Base-by-base conservation (phyloP, 2,329 filamentous ascomycete species). In the Colletotrichum sublineola region DNA sequence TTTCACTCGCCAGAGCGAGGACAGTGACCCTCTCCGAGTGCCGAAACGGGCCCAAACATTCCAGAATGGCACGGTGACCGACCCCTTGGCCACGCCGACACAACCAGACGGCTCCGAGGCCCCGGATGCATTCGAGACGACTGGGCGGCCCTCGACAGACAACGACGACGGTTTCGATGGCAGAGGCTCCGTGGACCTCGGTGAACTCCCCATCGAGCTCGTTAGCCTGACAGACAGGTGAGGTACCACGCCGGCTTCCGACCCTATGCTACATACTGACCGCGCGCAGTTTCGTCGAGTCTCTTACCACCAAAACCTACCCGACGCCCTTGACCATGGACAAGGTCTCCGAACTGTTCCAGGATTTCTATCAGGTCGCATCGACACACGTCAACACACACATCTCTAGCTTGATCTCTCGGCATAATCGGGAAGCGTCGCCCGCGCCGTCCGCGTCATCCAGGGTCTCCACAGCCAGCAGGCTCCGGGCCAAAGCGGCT, bases 121-220 rank as follows among this genome's bases (percentile, higher is more conserved):
- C 36, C 81, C 82, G 9, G 86, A 88, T 77, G 82, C 86, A 8
- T 90, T 89, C 76, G 88, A 89, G 73, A 84, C 82, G 11, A 48
- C 61, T 3, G 61, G 48, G 5, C 80, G 82, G 42, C 78, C 81
- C 8, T 76, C 81, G 40, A 81, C 81, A 24, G 81, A 84, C 42
- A 79, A 79, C 44, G 86, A 89, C 36, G 85, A 89, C 65, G 76
- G 80, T 15, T 72, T 82, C 6, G 87, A 90, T 2, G 84, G 85
- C 0, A 80, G 88, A 71, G 83, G 85, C 31, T 90, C 93, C 4
- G 89, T 94, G 74, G 92, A 94, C 69, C 92, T 96, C 74, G 94
- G 97, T 77, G 93, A 97, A 78, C 90, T 99, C 53, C 96, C 96
- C 18, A 96, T 98, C 78, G 96, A 99, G 86, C 89, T 99, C 71